Conservation (phyloP, 176 grass and related monocot species). For the Eremochloa ophiuroides region DNA sequence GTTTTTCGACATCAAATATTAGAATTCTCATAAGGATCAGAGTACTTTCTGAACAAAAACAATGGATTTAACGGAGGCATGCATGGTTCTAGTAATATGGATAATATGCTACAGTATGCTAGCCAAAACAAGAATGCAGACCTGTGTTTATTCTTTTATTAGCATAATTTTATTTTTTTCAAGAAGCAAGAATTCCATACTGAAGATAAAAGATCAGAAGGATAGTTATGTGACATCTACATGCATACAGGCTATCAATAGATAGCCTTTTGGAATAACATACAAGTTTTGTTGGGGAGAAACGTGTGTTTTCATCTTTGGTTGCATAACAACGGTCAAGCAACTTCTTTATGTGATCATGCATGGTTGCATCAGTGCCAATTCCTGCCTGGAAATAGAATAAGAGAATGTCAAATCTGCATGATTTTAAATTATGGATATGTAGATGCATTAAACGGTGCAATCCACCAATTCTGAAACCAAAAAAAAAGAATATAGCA, state of each 20-base stretch:
- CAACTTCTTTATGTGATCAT: constrained; percentile 98
- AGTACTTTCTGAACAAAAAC: background rate
- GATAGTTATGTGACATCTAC: background rate
- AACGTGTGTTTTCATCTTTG: constrained; percentile 83
- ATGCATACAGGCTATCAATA: too few species aligned
- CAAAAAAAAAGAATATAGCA: constrained; percentile 7
- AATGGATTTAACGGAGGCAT: background rate
- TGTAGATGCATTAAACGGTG: background rate
- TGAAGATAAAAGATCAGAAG: background rate
- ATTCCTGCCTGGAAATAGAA: constrained; percentile 87
- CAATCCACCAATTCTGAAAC: background rate
- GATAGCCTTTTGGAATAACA: too few species aligned
- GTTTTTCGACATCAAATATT: constrained; percentile 2
- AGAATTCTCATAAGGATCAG: background rate
- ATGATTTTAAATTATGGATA: background rate
- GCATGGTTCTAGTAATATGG: background rate
- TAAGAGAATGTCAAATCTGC: constrained; percentile 14
- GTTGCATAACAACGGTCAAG: constrained; percentile 92
- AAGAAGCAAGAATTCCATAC: background rate
- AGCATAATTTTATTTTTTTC: background rate
- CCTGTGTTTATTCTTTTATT: background rate
- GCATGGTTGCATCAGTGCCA: constrained; percentile 98
- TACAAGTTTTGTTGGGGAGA: constrained; percentile 98
- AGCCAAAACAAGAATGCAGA: constrained; percentile 1
- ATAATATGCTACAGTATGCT: background rate